Evolutionary conservation across 495 filamentous ascomycete genomes (phyloP).

Genomic region (Tuber indicum): DNA sequence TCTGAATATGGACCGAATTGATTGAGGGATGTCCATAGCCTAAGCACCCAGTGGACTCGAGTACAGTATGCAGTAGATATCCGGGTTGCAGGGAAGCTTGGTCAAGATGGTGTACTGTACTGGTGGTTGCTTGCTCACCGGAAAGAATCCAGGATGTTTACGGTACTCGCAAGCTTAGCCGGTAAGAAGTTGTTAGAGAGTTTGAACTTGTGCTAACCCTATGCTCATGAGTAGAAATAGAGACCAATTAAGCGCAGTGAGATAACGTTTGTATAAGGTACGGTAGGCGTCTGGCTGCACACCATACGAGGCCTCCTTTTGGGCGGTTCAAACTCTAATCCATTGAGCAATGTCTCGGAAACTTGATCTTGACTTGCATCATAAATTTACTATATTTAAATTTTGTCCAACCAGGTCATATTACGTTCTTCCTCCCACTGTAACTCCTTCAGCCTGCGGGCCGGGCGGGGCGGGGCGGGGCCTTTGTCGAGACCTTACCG

Average conservation of each 20-base stretch:
- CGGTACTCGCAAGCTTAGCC: neutral
- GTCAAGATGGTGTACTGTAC: neutral
- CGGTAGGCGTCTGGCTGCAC: neutral
- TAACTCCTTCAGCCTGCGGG: neutral
- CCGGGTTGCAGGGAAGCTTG: neutral
- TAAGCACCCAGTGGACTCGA: neutral
- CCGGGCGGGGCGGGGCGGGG: neutral
- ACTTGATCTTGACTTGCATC: neutral
- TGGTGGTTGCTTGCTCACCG: neutral
- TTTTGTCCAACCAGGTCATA: neutral
- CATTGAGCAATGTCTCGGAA: neutral
- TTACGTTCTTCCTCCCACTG: neutral
- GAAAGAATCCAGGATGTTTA: neutral
- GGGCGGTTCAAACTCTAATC: no score
- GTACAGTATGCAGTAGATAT: neutral
- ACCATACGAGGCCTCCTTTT: neutral
- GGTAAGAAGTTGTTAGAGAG: neutral
- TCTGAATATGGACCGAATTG: neutral
- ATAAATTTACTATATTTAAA: neutral
- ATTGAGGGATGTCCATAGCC: neutral
- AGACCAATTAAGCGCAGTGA: neutral
- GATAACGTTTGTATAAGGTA: neutral
- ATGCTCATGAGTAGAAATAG: neutral
- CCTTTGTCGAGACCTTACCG: neutral
- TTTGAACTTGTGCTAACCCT: neutral